phyloP scores from a whole-genome alignment of 768 basidiomycete genomes.

The Gymnopilus dilepis region DNA sequence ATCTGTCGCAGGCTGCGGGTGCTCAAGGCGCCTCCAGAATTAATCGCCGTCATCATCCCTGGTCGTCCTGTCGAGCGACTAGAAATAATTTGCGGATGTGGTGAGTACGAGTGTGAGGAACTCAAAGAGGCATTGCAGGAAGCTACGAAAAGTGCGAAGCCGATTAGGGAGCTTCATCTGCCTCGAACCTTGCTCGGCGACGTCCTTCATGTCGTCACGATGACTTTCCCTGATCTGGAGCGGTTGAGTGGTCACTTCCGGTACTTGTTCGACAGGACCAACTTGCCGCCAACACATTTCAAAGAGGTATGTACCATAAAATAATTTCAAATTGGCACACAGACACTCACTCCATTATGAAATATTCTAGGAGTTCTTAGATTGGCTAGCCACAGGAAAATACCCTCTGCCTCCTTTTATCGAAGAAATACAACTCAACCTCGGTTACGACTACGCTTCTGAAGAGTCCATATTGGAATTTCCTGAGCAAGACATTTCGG shows the following conservation, averaged over 20 bases:
- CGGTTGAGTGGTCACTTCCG: not conserved
- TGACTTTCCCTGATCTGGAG: not conserved
- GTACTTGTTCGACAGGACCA: not conserved
- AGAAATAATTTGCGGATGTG: not conserved
- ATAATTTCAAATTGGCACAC: not conserved
- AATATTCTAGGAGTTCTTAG: not conserved
- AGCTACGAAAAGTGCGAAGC: not conserved
- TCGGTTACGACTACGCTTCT: too few relatives aligned
- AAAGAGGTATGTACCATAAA: not conserved
- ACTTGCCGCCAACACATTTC: not conserved
- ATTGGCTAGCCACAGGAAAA: not conserved
- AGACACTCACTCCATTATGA: not conserved
- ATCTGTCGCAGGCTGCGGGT: not conserved
- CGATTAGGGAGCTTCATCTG: not conserved
- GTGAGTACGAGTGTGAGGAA: not conserved
- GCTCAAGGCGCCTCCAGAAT: not conserved
- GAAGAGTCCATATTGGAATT: too few relatives aligned
- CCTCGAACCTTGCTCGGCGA: not conserved
- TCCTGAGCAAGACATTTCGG: too few relatives aligned
- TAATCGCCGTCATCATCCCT: not conserved
- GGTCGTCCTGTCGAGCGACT: not conserved
- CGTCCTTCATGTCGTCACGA: not conserved
- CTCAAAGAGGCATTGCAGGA: not conserved
- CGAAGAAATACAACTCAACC: not conserved
- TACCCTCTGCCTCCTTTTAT: not conserved